Percentiles rank a stretch among this genome's conserved stretches.
These are phyloP conservation scores for Paecilomyces dactylethromorphus DNA, from an alignment of 2,329 filamentous ascomycete species.

Conservation along the genomic window DNA sequence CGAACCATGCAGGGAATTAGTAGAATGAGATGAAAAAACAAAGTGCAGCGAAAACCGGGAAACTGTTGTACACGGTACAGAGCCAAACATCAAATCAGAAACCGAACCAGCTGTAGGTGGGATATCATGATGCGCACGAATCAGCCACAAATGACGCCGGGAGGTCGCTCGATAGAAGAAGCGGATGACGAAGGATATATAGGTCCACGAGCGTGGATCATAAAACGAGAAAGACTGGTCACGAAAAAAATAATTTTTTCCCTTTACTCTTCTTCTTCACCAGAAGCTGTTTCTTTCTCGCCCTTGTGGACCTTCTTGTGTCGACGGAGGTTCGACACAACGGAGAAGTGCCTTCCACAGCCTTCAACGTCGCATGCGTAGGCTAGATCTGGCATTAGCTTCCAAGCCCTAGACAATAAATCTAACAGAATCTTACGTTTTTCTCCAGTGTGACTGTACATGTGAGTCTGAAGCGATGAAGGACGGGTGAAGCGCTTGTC, in stretches of 20 bases:
- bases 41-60: slow-evolving; percentile 1
- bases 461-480: slow-evolving; percentile 91
- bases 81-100: slow-evolving; percentile 2
- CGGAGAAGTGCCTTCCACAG: slow-evolving; percentile 92
- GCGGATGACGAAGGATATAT: not conserved
- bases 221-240: slow-evolving; percentile 2
- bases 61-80: slow-evolving; percentile 7
- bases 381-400: slow-evolving; percentile 46
- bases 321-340: slow-evolving; percentile 88
- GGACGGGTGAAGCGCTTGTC: slow-evolving; percentile 95
- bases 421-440: slow-evolving; percentile 67
- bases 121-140: slow-evolving; percentile 9
- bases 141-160: slow-evolving; percentile 6
- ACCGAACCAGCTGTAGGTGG: slow-evolving; percentile 6
- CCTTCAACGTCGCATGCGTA: slow-evolving; percentile 92
- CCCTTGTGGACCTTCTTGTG: slow-evolving; percentile 96
- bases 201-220: not conserved
- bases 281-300: slow-evolving; percentile 33
- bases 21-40: slow-evolving; percentile 17
- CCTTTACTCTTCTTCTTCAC: slow-evolving; percentile 35
- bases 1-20: slow-evolving; percentile 13
- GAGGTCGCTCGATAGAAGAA: slow-evolving; percentile 4
- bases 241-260: too few relatives aligned
- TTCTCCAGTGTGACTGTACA: slow-evolving; percentile 97
- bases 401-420: not conserved